Conservation (phyloP, 2,329 filamentous ascomycete genomes). For the Alternaria sp. region DNA sequence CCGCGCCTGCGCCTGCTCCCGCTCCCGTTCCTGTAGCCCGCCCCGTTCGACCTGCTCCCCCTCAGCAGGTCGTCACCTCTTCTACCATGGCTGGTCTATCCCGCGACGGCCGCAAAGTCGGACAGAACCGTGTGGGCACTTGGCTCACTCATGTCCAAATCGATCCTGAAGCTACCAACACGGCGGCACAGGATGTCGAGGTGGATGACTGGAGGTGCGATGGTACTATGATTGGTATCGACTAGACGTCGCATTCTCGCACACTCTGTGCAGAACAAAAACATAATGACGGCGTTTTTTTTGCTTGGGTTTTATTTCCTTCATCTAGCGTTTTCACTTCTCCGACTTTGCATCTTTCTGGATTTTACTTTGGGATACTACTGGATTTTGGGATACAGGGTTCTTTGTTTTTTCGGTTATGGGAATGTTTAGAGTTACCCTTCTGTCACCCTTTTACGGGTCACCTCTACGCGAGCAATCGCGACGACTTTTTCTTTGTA, state of each 20-base stretch:
- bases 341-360: neutral
- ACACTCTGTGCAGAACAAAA: too few species aligned
- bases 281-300: neutral
- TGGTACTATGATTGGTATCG: conserved; percentile 48
- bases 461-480: neutral
- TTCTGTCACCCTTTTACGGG: neutral
- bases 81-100: conserved; percentile 51
- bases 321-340: neutral
- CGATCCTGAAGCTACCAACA: conserved; percentile 48
- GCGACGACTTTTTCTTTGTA: conserved; percentile 2
- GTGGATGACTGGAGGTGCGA: conserved; percentile 49
- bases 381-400: neutral
- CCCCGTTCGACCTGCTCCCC: conserved; percentile 12
- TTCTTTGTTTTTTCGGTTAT: neutral
- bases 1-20: conserved; percentile 14
- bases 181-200: conserved; percentile 42
- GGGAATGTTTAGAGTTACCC: conserved; percentile 8
- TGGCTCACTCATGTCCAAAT: conserved; percentile 50
- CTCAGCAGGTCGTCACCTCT: conserved; percentile 23
- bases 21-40: conserved; percentile 3
- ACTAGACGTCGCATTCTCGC: conserved; percentile 23
- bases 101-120: conserved; percentile 45
- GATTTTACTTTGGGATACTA: neutral
- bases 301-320: neutral
- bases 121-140: conserved; percentile 49